A percentile compares a stretch with the other conserved stretches of the same genome.
Evolutionary conservation across 2,329 filamentous ascomycete species (phyloP).

Genomic region (Neofusicoccum cordaticola): DNA sequence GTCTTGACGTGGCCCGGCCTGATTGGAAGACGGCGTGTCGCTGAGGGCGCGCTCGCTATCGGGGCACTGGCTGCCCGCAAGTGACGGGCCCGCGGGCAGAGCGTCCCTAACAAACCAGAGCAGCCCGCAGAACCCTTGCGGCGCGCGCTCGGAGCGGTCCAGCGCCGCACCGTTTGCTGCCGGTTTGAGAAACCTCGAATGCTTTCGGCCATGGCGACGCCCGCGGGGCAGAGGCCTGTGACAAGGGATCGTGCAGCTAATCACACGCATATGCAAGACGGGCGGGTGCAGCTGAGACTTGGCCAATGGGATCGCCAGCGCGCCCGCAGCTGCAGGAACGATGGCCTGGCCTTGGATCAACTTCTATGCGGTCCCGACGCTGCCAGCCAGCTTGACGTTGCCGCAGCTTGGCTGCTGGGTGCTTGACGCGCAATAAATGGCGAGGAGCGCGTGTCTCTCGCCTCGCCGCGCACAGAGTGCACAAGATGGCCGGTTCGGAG

Average conservation of each 20-base stretch:
- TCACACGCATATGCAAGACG: conserved; percentile 19
- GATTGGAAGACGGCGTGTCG: conserved; percentile 15
- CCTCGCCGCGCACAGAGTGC: neutral
- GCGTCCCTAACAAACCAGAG: neutral
- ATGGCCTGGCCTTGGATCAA: conserved; percentile 17
- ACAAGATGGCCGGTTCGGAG: neutral
- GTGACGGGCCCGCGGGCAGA: neutral
- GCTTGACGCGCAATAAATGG: neutral
- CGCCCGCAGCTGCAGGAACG: conserved; percentile 17
- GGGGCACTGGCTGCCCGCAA: neutral
- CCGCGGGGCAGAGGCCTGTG: conserved; percentile 10
- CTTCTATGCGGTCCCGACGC: neutral
- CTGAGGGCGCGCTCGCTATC: neutral
- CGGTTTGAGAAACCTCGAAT: conserved; percentile 10
- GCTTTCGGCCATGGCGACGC: conserved; percentile 4
- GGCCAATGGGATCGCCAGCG: conserved; percentile 12
- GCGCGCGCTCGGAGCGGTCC: neutral
- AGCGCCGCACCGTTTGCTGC: conserved; percentile 10
- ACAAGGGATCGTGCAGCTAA: conserved; percentile 17
- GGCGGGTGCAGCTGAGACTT: conserved; percentile 15
- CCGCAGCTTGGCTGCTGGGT: neutral
- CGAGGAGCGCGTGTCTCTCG: neutral
- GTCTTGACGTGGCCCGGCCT: conserved; percentile 16
- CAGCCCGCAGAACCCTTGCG: neutral
- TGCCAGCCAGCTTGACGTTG: neutral